Base-by-base conservation (phyloP, 495 filamentous ascomycete species). In the Penicillium parvum region DNA sequence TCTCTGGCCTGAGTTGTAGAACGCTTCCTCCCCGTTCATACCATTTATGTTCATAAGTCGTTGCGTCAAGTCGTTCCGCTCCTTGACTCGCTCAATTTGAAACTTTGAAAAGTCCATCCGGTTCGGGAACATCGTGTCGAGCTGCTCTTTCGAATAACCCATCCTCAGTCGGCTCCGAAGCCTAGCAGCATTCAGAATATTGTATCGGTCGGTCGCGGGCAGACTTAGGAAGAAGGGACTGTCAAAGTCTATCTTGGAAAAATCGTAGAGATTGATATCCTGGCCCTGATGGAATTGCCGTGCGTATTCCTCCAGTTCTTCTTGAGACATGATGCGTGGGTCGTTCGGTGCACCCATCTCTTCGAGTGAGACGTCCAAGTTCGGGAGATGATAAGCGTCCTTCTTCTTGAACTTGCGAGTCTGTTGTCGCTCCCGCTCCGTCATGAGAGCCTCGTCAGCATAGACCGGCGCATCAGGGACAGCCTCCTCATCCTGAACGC, bases 221-320 rank as follows among this genome's bases (percentile, higher is more conserved):
- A 98, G 66, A 57, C 87, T 94, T 57, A 82, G 73, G 63, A 98
- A 98, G 65, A 98, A 97, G 11, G 86, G 76, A 39, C 88, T 83
- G 50, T 95, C 86, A 52, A 96, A 98, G 64, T 98, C 94, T 43
- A 98, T 98, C 62, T 97, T 97, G 43, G 85, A 90, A 50, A 96
- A 97, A 61, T 98, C 92, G 58, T 96, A 96, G n/a, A 96, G 69
- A 55, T 94, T 95, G 64, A 98, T 86, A 66, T 96, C 90, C 63
- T 96, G 92, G 25, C 91, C 92, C 43, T 79, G 82, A 50, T 95
- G 79, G 49, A 96, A 97, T 52, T 96, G 90, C 41, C 82, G 69
- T 2, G 92, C 89, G 60, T 97, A 98, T 39, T 91, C 83, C 63
- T 96, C 85, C 40, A 98, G 64, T 52, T 98, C 92, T 48, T 92